Conservation (phyloP, 352 stramenopile species). For the Phytophthora pini region DNA sequence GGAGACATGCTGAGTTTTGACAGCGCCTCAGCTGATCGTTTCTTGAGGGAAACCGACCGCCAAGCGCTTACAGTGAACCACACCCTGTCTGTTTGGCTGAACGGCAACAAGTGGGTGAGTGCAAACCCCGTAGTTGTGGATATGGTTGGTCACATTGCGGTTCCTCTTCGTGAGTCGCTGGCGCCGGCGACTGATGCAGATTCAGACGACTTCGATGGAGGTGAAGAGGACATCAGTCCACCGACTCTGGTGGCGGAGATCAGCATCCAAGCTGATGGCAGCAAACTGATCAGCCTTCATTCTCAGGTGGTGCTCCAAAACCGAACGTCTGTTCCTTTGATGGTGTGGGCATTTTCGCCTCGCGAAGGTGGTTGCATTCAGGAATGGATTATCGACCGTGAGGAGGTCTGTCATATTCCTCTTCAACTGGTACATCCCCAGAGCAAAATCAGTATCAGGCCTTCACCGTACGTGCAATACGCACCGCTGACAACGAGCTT, state of each 20-base stretch:
- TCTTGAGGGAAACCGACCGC: conserved; percentile 73
- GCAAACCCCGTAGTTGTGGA: conserved; percentile 87
- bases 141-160: conserved; percentile 86
- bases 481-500: conserved; percentile 81
- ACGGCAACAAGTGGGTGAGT: conserved; percentile 90
- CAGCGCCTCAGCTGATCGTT: conserved; percentile 77
- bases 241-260: conserved; percentile 88
- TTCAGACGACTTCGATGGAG: conserved; percentile 37
- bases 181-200: conserved; percentile 17
- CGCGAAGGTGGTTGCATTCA: conserved; percentile 75
- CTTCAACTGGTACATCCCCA: conserved; percentile 87
- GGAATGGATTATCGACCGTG: conserved; percentile 87
- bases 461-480: conserved; percentile 87
- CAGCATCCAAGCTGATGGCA: conserved; percentile 87
- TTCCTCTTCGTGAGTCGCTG: conserved; percentile 71
- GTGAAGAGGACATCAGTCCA: conserved; percentile 66
- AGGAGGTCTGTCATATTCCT: conserved; percentile 83
- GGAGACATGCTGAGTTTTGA: conserved; percentile 90
- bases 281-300: conserved; percentile 88
- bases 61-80: conserved; percentile 86
- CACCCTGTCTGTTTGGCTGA: conserved; percentile 87
- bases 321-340: conserved; percentile 84
- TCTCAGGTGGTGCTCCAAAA: conserved; percentile 90
- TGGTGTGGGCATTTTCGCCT: conserved; percentile 90
- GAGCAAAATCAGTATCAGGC: conserved; percentile 88